A percentile compares a stretch with the other conserved stretches of the same genome.
Conservation (phyloP, 805 yeast genomes). For the Saturnispora bothae region DNA sequence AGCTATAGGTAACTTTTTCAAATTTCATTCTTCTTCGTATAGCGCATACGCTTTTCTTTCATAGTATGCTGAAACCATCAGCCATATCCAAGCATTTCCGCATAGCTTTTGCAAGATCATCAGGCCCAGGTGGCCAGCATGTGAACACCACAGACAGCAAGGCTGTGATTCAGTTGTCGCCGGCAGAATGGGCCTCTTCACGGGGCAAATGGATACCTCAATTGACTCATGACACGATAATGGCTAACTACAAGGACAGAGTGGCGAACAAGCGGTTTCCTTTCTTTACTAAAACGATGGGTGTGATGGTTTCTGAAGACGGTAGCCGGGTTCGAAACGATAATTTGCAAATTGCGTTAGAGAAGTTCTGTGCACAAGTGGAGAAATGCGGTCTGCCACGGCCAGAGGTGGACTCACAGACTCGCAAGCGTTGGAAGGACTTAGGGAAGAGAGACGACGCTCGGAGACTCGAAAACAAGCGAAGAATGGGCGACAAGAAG, state of each 20-base stretch:
- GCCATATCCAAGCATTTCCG: conserved; percentile 20
- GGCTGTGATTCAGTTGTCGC: conserved; percentile 26
- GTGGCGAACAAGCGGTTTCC: conserved; percentile 16
- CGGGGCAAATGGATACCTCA: conserved; percentile 35
- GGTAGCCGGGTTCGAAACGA: conserved; percentile 32
- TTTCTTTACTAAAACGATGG: conserved; percentile 22
- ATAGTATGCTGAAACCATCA: not conserved
- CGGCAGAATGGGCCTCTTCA: conserved; percentile 29
- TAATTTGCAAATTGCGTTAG: conserved; percentile 37
- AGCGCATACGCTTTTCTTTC: not conserved
- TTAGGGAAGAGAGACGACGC: conserved; percentile 18
- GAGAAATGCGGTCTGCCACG: conserved; percentile 29
- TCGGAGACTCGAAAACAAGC: conserved; percentile 16
- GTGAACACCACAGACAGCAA: conserved; percentile 50
- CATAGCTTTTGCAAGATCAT: conserved; percentile 36
- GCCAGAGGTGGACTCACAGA: conserved; percentile 31
- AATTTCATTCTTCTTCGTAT: too few relatives aligned
- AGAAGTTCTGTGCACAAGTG: conserved; percentile 34
- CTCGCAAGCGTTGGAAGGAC: conserved; percentile 33
- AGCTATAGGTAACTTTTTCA: too few relatives aligned
- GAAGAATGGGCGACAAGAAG: conserved; percentile 18
- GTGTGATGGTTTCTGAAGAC: conserved; percentile 18
- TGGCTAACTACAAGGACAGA: conserved; percentile 15
- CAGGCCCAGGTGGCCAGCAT: conserved; percentile 54
- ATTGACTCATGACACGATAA: conserved; percentile 27